Percentiles rank a stretch among this genome's conserved stretches.
These are phyloP conservation scores for Tremella mesenterica DNA, from an alignment of 768 basidiomycete genomes.

Conservation along the genomic window DNA sequence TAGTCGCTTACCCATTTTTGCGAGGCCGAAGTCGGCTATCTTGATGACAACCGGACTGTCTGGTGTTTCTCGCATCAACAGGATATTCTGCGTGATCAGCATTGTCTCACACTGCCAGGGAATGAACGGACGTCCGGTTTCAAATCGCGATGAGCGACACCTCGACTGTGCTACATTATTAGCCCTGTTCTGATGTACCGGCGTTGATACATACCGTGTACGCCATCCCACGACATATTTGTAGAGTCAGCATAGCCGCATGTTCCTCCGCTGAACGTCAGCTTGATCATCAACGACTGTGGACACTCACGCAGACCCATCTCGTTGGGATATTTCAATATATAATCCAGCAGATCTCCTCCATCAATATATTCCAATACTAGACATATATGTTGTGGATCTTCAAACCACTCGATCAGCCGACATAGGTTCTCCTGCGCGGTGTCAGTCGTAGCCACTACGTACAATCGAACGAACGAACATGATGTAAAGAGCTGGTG, in stretches of 20 bases:
- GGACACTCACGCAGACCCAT: conserved; percentile 54
- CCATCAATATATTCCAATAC: conserved; percentile 80
- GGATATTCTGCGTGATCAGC: conserved; percentile 56
- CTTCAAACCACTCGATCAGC: conserved; percentile 66
- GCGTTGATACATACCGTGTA: conserved; percentile 28
- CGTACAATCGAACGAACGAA: conserved; percentile 15
- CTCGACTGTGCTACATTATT: conserved; percentile 48
- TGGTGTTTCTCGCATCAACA: conserved; percentile 58
- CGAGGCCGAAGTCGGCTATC: conserved; percentile 92
- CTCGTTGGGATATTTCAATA: conserved; percentile 44
- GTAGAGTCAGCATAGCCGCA: conserved; percentile 63
- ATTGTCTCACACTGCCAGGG: not conserved
- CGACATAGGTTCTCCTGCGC: conserved; percentile 66
- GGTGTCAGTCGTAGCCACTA: not conserved
- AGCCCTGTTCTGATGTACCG: conserved; percentile 10
- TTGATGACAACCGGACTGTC: conserved; percentile 61
- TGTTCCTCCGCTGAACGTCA: conserved; percentile 48
- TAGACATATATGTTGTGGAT: conserved; percentile 51
- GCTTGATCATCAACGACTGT: not conserved
- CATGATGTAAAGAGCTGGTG: conserved; percentile 64
- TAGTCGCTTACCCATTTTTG: conserved; percentile 54
- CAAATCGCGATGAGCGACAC: conserved; percentile 84
- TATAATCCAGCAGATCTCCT: conserved; percentile 77
- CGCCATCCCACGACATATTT: conserved; percentile 63
- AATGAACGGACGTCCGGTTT: conserved; percentile 65